These are phyloP conservation scores for Carallia pectinifolia DNA, from an alignment of 345 rosid genomes.

Conservation along the genomic window DNA sequence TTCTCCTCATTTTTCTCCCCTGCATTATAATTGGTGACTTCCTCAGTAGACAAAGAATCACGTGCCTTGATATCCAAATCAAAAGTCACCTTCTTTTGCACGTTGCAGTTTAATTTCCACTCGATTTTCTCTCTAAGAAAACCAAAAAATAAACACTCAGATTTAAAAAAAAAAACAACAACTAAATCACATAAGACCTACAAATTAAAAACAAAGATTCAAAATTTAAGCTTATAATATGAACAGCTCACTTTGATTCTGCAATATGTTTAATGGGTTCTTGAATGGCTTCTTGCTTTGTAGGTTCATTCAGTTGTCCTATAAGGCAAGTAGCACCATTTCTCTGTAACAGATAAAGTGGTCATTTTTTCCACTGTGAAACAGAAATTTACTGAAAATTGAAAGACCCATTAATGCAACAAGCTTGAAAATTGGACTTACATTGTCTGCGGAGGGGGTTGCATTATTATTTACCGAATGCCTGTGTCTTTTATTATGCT, in stretches of 20 bases:
- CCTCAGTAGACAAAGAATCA: constrained; percentile 1
- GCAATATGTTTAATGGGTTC: constrained; percentile 12
- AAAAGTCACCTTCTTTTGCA: constrained; percentile 15
- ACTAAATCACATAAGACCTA: not conserved
- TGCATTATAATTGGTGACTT: not conserved
- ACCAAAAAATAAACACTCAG: not conserved
- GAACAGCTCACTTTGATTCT: constrained; percentile 16
- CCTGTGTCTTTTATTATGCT: constrained; percentile 8
- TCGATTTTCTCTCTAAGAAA: constrained; percentile 12
- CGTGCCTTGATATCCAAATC: not conserved
- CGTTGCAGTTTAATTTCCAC: constrained; percentile 13
- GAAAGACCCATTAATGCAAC: not conserved
- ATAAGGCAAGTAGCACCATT: constrained; percentile 8
- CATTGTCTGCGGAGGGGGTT: constrained; percentile 14
- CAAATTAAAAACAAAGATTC: not conserved
- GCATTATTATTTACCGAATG: constrained; percentile 1
- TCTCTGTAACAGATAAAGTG: not conserved
- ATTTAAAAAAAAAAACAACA: not conserved
- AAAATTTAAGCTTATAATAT: not conserved
- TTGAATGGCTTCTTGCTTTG: constrained; percentile 4
- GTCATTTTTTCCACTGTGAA: not conserved
- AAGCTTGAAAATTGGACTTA: constrained; percentile 16
- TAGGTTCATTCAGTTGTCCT: not conserved
- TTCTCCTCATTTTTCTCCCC: not conserved
- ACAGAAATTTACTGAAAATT: not conserved